Evolutionary conservation across 768 basidiomycete genomes (phyloP).

Genomic region (Tulasnella sp.): DNA sequence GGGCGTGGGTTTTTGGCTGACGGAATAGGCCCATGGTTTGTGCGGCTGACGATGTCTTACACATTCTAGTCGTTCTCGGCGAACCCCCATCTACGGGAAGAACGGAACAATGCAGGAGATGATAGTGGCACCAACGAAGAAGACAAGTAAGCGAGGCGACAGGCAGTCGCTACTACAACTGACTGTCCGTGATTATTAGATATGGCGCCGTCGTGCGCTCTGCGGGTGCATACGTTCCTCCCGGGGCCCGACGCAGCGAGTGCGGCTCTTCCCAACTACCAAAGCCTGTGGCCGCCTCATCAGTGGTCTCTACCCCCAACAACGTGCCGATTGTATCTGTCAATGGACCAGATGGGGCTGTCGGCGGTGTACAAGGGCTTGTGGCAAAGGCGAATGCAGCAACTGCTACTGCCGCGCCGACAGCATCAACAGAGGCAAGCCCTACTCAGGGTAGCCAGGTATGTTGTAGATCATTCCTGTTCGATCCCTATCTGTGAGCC

Average conservation of each 20-base stretch:
- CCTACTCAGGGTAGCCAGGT: no score
- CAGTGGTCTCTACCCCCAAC: slow-evolving; percentile 18
- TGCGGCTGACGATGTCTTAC: slow-evolving; percentile 3
- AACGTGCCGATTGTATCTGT: slow-evolving; percentile 12
- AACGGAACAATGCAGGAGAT: slow-evolving; percentile 53
- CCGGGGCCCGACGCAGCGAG: slow-evolving; percentile 57
- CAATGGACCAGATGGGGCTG: slow-evolving; percentile 9
- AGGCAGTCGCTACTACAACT: slow-evolving; percentile 23
- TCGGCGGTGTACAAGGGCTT: background rate
- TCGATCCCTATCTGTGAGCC: no score
- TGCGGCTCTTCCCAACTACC: slow-evolving; percentile 18
- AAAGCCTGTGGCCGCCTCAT: slow-evolving; percentile 20
- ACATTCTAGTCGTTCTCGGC: slow-evolving; percentile 41
- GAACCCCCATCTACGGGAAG: slow-evolving; percentile 86
- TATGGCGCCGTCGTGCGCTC: slow-evolving; percentile 87
- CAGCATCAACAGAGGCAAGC: no score
- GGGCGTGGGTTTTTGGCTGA: slow-evolving; percentile 45
- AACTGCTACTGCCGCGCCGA: background rate
- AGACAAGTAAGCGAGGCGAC: slow-evolving; percentile 55
- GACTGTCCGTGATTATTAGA: slow-evolving; percentile 33
- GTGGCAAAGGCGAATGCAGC: slow-evolving; percentile 1
- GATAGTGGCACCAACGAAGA: slow-evolving; percentile 81
- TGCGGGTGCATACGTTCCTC: slow-evolving; percentile 87
- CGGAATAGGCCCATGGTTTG: background rate
- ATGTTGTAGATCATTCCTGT: no score